Percentiles rank a stretch among this genome's conserved stretches.
These are phyloP conservation scores for Xerophyta viscosa DNA, from an alignment of 106 monocot genomes.

Conservation along the genomic window DNA sequence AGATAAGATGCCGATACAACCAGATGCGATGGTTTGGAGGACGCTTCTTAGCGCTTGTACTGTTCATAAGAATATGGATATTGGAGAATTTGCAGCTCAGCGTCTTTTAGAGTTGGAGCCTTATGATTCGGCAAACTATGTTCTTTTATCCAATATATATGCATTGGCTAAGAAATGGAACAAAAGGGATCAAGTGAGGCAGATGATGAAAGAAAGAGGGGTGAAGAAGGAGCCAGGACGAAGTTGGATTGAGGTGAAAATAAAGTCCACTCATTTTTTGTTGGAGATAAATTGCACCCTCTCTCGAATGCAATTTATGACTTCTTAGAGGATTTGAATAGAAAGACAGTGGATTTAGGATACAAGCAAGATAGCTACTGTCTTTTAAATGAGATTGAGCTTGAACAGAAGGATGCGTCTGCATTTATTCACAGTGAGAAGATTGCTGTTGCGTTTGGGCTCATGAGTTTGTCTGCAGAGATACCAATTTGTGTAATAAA, in stretches of 20 bases:
- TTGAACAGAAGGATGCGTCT: constrained; percentile 41
- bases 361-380: constrained; percentile 53
- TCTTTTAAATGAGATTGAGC: constrained; percentile 50
- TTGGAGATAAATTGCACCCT: constrained; percentile 47
- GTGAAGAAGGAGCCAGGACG: constrained; percentile 76
- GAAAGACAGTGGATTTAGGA: constrained; percentile 32
- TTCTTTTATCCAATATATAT: constrained; percentile 78
- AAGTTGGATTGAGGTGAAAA: constrained; percentile 69
- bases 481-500: constrained; percentile 71
- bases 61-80: constrained; percentile 64
- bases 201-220: constrained; percentile 64
- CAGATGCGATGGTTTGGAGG: constrained; percentile 77
- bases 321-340: constrained; percentile 44
- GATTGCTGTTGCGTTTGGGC: constrained; percentile 72
- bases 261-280: constrained; percentile 53
- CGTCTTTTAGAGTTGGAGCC: constrained; percentile 66
- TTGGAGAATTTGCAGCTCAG: constrained; percentile 63
- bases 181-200: constrained; percentile 34
- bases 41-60: constrained; percentile 76
- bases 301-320: constrained; percentile 37
- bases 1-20: constrained; percentile 46
- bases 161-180: constrained; percentile 47
- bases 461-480: constrained; percentile 38
- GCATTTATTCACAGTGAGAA: constrained; percentile 70
- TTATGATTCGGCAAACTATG: constrained; percentile 70